Conservation (phyloP, 352 stramenopile genomes). For the Halophytophthora polymorphica region DNA sequence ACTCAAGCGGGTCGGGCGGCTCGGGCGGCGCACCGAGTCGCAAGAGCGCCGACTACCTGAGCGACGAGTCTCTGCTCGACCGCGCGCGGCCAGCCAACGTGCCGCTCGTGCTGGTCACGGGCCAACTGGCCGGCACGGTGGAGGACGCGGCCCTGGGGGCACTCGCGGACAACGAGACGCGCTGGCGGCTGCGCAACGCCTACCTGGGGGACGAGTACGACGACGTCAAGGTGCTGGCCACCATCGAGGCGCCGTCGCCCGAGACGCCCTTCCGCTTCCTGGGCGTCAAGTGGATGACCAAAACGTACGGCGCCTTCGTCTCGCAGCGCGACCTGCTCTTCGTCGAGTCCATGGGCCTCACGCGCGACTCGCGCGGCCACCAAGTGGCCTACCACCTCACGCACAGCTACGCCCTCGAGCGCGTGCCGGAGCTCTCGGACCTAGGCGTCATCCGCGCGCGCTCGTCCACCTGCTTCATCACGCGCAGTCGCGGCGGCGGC, state of each 20-base stretch:
- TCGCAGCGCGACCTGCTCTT: constrained; percentile 34
- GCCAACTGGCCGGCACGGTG: constrained; percentile 32
- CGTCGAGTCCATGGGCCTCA: constrained; percentile 29
- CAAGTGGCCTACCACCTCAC: constrained; percentile 23
- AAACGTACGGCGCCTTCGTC: constrained; percentile 27
- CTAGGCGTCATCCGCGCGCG: constrained; percentile 34
- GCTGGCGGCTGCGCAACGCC: constrained; percentile 30
- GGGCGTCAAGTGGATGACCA: constrained; percentile 36
- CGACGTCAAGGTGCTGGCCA: constrained; percentile 33
- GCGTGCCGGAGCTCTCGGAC: constrained; percentile 28
- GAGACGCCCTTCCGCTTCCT: constrained; percentile 42
- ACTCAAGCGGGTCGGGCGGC: constrained; percentile 4
- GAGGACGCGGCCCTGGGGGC: constrained; percentile 34
- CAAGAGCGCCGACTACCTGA: constrained; percentile 27
- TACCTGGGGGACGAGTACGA: constrained; percentile 34
- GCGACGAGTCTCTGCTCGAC: constrained; percentile 28
- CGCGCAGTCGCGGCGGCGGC: constrained; percentile 22
- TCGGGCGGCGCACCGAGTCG: neutral
- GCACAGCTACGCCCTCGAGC: constrained; percentile 36
- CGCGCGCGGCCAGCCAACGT: constrained; percentile 17
- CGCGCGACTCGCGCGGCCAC: constrained; percentile 28
- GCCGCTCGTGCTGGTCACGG: constrained; percentile 26
- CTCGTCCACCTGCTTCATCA: constrained; percentile 41
- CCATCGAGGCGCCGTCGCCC: constrained; percentile 18
- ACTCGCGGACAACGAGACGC: constrained; percentile 27